Evolutionary conservation across 305 asterid genomes (phyloP).

Genomic region (Galium porrigens): DNA sequence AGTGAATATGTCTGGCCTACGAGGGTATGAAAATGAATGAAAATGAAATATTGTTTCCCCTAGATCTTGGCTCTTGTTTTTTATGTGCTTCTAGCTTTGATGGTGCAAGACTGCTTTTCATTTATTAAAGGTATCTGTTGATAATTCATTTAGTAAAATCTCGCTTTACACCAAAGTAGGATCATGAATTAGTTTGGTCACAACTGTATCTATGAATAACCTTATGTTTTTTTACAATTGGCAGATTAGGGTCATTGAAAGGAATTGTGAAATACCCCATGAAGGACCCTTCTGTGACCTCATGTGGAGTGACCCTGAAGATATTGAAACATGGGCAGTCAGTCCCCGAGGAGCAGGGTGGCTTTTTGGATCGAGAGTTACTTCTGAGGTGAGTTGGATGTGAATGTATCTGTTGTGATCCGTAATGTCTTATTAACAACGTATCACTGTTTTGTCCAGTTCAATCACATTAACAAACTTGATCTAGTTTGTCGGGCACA

Average conservation of each 20-base stretch:
- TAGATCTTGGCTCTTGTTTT: conserved; percentile 1
- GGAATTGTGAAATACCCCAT: conserved; percentile 96
- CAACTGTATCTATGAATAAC: not conserved
- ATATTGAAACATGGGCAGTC: conserved; percentile 98
- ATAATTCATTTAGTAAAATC: not conserved
- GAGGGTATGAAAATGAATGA: not conserved
- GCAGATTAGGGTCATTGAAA: conserved; percentile 83
- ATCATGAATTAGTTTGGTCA: not conserved
- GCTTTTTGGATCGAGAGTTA: conserved; percentile 96
- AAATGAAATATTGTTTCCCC: not conserved
- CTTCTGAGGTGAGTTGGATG: conserved; percentile 53
- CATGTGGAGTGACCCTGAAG: conserved; percentile 99
- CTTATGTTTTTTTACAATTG: conserved; percentile 13
- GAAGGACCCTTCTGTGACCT: conserved; percentile 99
- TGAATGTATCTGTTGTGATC: not conserved
- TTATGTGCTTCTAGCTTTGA: not conserved
- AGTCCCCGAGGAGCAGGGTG: conserved; percentile 99
- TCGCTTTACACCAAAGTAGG: not conserved
- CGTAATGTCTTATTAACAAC: conserved; percentile 14
- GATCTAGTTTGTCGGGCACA: conserved; percentile 96
- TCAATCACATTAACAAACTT: conserved; percentile 87
- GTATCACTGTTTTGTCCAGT: conserved; percentile 33
- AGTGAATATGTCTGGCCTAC: not conserved
- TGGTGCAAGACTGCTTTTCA: not conserved
- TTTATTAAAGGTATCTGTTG: not conserved